A percentile compares a stretch with the other conserved stretches of the same genome.
phyloP scores from a whole-genome alignment of 441 rosid species.

The Populus hybrid region DNA sequence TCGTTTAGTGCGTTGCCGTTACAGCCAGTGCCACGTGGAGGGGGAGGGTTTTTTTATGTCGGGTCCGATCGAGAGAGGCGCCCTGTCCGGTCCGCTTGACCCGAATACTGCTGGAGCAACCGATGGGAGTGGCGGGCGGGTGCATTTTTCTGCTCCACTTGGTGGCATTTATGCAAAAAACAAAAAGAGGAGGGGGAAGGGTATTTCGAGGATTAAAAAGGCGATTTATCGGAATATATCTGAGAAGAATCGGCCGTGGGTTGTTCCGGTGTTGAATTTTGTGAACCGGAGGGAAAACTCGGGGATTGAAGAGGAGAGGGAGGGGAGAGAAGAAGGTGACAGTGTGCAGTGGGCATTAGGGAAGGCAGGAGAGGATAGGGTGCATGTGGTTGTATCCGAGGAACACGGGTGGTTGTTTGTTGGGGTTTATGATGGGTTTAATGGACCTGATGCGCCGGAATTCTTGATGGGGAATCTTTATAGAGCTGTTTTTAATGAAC shows the following conservation, averaged over 20 bases:
- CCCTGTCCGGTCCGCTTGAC: conserved; percentile 72
- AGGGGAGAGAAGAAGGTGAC: conserved; percentile 65
- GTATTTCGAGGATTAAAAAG: conserved; percentile 53
- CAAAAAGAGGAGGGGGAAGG: conserved; percentile 59
- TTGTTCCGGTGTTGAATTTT: conserved; percentile 85
- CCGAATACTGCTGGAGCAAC: conserved; percentile 31
- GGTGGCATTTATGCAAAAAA: conserved; percentile 56
- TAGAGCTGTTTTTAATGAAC: conserved; percentile 78
- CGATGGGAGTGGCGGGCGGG: conserved; percentile 40
- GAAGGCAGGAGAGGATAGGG: conserved; percentile 97
- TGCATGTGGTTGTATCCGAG: conserved; percentile 93
- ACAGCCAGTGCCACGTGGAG: conserved; percentile 78
- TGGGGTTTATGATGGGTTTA: conserved; percentile 93
- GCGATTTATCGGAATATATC: conserved; percentile 53
- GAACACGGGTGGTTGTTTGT: conserved; percentile 97
- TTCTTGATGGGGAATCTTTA: conserved; percentile 97
- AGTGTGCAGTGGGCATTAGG: conserved; percentile 95
- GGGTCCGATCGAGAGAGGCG: conserved; percentile 81
- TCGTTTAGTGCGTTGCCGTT: conserved; percentile 86
- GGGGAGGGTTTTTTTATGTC: conserved; percentile 68
- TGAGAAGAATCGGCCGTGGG: conserved; percentile 90
- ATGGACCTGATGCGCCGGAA: conserved; percentile 95
- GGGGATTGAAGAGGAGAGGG: conserved; percentile 25
- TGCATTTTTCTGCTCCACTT: conserved; percentile 92
- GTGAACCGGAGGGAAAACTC: conserved; percentile 52